Conservation (phyloP, 1,284 basidiomycete genomes). For the Ceratobasidium sp. region DNA sequence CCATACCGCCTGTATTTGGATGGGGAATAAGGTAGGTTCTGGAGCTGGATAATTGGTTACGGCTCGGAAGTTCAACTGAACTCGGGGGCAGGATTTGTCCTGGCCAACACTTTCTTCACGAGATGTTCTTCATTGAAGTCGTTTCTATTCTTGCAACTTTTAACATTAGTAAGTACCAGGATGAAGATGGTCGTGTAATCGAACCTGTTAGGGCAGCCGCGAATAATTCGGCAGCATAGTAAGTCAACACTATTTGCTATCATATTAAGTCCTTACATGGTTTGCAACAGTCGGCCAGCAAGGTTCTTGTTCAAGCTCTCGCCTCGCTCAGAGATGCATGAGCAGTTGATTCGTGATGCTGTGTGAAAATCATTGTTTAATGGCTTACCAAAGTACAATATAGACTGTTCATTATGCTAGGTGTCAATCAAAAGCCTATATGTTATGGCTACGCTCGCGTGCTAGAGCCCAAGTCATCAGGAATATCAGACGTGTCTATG, state of each 20-base stretch:
- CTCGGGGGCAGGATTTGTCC: conserved; percentile 39
- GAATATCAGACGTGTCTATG: too few species aligned
- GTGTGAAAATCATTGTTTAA: not conserved
- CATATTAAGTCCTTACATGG: too few species aligned
- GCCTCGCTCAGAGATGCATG: not conserved
- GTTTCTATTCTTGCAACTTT: conserved; percentile 44
- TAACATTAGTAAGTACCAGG: conserved; percentile 41
- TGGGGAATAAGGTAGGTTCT: conserved; percentile 15
- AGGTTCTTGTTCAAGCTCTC: conserved; percentile 7
- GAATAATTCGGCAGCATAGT: not conserved
- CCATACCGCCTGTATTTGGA: conserved; percentile 1
- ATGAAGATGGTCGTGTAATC: conserved; percentile 39
- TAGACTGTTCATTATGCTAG: too few species aligned
- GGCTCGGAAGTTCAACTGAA: too few species aligned
- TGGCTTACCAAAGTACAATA: too few species aligned
- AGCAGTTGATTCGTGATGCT: not conserved
- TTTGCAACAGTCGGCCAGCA: not conserved
- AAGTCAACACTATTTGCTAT: too few species aligned
- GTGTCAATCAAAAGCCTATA: too few species aligned
- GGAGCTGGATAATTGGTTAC: too few species aligned
- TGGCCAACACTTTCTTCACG: conserved; percentile 21
- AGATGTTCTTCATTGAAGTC: conserved; percentile 24
- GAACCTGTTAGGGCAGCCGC: not conserved
- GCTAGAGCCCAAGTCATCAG: too few species aligned
- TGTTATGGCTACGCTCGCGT: too few species aligned